Evolutionary conservation across 2,329 filamentous ascomycete species (phyloP).

Genomic region (Dothideomycetes sp.): DNA sequence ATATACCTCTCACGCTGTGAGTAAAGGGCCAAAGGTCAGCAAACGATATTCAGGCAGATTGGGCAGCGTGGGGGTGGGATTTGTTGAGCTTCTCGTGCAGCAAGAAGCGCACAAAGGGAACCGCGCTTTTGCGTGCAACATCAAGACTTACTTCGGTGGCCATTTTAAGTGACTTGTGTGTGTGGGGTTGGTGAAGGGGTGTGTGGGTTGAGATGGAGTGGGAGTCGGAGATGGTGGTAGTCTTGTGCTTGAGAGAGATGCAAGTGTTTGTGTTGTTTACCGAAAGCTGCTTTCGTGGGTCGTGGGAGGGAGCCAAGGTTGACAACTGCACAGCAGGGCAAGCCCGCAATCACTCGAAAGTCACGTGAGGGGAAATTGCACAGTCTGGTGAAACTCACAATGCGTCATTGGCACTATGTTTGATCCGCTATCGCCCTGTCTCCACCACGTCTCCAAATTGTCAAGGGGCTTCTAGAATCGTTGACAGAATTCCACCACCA

Average conservation of each 20-base stretch:
- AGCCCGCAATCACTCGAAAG: not conserved
- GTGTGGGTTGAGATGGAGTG: slow-evolving; percentile 5
- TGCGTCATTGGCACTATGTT: not conserved
- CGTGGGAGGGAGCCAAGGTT: not conserved
- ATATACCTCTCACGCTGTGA: slow-evolving; percentile 40
- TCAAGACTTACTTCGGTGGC: slow-evolving; percentile 8
- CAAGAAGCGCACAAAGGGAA: too few species aligned
- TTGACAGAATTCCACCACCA: too few species aligned
- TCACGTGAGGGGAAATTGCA: not conserved
- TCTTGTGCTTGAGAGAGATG: not conserved
- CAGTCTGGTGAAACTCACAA: not conserved
- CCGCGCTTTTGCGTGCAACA: too few species aligned
- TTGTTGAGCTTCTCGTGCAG: slow-evolving; percentile 9
- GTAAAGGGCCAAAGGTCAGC: slow-evolving; percentile 24
- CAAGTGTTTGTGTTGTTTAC: not conserved
- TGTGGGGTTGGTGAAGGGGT: slow-evolving; percentile 1
- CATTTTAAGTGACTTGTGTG: slow-evolving; percentile 6
- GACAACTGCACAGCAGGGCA: not conserved
- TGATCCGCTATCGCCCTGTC: not conserved
- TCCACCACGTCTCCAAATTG: too few species aligned
- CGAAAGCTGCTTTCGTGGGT: not conserved
- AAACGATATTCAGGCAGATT: slow-evolving; percentile 3
- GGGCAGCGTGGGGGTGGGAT: slow-evolving; percentile 7
- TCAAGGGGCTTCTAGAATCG: not conserved
- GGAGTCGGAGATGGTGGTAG: not conserved